Evolutionary conservation across 441 rosid genomes (phyloP).

Genomic region (Croton laevigatus): DNA sequence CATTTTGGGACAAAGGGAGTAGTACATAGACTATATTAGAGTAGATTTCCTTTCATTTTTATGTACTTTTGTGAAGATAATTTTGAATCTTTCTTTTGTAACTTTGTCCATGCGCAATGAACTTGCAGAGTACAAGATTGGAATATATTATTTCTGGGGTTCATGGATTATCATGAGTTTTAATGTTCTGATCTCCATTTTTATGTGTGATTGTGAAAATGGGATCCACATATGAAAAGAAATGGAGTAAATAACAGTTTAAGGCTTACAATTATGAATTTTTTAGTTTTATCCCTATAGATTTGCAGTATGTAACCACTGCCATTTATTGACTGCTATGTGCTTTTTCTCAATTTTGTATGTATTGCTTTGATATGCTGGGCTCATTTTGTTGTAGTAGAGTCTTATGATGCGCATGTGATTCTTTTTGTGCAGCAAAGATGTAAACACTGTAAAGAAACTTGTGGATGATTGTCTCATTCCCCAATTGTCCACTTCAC

Average conservation of each 20-base stretch:
- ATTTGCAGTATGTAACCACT: background rate
- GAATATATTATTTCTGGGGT: background rate
- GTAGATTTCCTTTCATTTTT: background rate
- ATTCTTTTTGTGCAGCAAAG: conserved; percentile 72
- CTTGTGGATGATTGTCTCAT: conserved; percentile 94
- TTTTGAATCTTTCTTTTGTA: background rate
- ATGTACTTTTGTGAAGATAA: background rate
- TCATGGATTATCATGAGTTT: background rate
- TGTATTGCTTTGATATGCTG: background rate
- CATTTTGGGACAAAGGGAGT: too few species aligned
- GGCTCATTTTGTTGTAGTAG: conserved; percentile 5
- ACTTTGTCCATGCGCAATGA: conserved; percentile 3
- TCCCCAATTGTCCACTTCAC: conserved; percentile 78
- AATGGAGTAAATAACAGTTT: too few species aligned
- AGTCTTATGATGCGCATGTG: conserved; percentile 16
- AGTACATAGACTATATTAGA: too few species aligned
- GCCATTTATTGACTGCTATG: background rate
- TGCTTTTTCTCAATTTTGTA: background rate
- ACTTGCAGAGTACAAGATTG: background rate
- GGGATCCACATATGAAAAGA: too few species aligned
- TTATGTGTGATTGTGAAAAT: background rate
- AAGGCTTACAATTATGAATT: background rate
- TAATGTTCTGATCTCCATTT: background rate
- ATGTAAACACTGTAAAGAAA: conserved; percentile 87
- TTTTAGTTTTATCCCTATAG: background rate